Evolutionary conservation across 768 basidiomycete species (phyloP).

Genomic region (Leccinum uliginosum): DNA sequence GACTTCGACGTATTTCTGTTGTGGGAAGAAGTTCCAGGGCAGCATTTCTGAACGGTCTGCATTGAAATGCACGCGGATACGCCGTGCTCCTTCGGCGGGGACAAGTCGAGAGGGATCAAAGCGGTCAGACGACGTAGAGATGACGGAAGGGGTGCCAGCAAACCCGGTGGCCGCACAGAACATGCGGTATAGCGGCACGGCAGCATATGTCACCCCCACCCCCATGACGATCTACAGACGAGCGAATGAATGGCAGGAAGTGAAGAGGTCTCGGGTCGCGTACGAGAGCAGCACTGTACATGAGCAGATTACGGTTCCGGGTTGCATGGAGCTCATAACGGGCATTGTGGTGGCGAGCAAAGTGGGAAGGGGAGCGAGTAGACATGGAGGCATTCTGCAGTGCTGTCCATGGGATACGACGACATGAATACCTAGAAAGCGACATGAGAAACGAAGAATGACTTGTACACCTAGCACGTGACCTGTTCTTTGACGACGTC

Average conservation of each 20-base stretch:
- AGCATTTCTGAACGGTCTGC: slow-evolving; percentile 86
- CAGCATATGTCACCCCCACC: slow-evolving; percentile 89
- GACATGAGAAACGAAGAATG: not conserved
- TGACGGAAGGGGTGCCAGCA: slow-evolving; percentile 88
- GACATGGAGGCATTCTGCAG: slow-evolving; percentile 14
- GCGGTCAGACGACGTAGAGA: slow-evolving; percentile 53
- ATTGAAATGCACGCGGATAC: slow-evolving; percentile 95
- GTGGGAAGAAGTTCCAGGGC: slow-evolving; percentile 91
- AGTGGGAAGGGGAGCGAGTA: slow-evolving; percentile 3
- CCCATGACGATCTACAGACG: slow-evolving; percentile 63
- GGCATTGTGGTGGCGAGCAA: slow-evolving; percentile 25
- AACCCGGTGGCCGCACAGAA: slow-evolving; percentile 99
- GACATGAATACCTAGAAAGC: not conserved
- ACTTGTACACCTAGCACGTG: slow-evolving; percentile 12
- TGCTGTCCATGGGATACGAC: no score
- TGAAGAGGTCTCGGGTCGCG: slow-evolving; percentile 23
- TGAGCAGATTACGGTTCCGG: slow-evolving; percentile 68
- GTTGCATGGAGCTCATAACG: slow-evolving; percentile 45
- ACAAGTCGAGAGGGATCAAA: slow-evolving; percentile 85
- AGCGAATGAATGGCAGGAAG: slow-evolving; percentile 1
- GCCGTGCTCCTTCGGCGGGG: slow-evolving; percentile 58
- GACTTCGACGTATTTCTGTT: slow-evolving; percentile 85
- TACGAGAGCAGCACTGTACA: slow-evolving; percentile 84
- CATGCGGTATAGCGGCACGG: slow-evolving; percentile 95
- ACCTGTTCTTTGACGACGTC: slow-evolving; percentile 2